These are phyloP conservation scores for Hyparrhenia diplandra DNA, from an alignment of 176 grass and related monocot genomes.

Conservation along the genomic window DNA sequence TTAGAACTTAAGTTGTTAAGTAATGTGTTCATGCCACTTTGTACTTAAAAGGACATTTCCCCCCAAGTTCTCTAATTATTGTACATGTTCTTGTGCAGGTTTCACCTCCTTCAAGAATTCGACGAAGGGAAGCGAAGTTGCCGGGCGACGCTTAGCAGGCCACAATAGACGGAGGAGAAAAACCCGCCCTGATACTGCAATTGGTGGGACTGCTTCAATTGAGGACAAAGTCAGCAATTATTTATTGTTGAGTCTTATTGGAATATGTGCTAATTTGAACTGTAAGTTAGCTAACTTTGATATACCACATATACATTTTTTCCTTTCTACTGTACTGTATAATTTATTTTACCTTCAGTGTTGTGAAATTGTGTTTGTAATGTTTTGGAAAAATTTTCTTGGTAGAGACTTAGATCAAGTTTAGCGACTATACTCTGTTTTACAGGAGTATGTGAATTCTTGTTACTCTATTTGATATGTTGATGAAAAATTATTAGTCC, in stretches of 20 bases:
- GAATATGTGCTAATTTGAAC: constrained; percentile 70
- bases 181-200: constrained; percentile 56
- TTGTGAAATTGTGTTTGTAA: not conserved
- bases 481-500: constrained; percentile 17
- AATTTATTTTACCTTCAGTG: not conserved
- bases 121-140: constrained; percentile 98
- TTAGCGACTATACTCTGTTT: not conserved
- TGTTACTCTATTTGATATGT: constrained; percentile 11
- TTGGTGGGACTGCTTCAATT: constrained; percentile 33
- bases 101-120: constrained; percentile 95
- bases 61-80: constrained; percentile 8
- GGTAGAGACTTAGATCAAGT: not conserved
- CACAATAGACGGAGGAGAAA: constrained; percentile 95
- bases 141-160: constrained; percentile 83
- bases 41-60: not conserved
- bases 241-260: constrained; percentile 80
- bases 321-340: constrained; percentile 12
- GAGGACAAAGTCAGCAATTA: constrained; percentile 80
- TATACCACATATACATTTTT: not conserved
- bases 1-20: not conserved
- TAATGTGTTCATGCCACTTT: not conserved
- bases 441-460: not conserved
- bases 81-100: constrained; percentile 46
- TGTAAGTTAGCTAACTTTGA: constrained; percentile 51
- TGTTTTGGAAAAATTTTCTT: constrained; percentile 7